phyloP scores from a whole-genome alignment of 352 stramenopile genomes.

The Phytopythium mirpurense region DNA sequence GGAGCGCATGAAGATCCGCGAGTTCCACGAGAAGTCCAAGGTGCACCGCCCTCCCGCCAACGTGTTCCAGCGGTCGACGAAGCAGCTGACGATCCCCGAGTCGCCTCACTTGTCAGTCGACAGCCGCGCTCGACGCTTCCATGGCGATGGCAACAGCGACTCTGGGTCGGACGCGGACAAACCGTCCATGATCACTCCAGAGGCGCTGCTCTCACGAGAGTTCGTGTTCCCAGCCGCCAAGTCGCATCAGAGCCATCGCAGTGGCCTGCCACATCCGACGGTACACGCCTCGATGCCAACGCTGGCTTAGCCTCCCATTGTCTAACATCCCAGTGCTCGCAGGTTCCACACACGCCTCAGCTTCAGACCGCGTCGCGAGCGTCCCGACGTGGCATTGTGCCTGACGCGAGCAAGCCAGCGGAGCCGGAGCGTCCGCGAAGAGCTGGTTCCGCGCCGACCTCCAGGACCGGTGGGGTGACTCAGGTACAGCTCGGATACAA shows the following conservation, averaged over 20 bases:
- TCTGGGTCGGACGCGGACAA: constrained; percentile 13
- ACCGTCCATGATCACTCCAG: constrained; percentile 22
- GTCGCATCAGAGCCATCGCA: neutral
- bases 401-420: neutral
- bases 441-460: neutral
- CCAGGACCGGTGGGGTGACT: constrained; percentile 17
- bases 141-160: constrained; percentile 16
- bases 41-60: constrained; percentile 56
- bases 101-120: constrained; percentile 61
- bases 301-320: neutral
- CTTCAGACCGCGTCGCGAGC: constrained; percentile 38
- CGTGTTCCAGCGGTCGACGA: constrained; percentile 71
- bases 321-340: neutral
- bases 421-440: neutral
- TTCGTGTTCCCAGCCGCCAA: constrained; percentile 17
- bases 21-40: constrained; percentile 73
- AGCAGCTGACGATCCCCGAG: constrained; percentile 74
- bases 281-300: neutral
- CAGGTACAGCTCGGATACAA: constrained; percentile 20
- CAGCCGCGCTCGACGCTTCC: constrained; percentile 39
- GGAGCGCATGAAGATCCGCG: constrained; percentile 68
- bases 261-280: neutral
- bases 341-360: constrained; percentile 30
- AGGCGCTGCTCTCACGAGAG: constrained; percentile 33
- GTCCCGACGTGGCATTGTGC: constrained; percentile 7